A percentile compares a stretch with the other conserved stretches of the same genome.
Evolutionary conservation across 768 basidiomycete genomes (phyloP).

Genomic region (Russula sp.): DNA sequence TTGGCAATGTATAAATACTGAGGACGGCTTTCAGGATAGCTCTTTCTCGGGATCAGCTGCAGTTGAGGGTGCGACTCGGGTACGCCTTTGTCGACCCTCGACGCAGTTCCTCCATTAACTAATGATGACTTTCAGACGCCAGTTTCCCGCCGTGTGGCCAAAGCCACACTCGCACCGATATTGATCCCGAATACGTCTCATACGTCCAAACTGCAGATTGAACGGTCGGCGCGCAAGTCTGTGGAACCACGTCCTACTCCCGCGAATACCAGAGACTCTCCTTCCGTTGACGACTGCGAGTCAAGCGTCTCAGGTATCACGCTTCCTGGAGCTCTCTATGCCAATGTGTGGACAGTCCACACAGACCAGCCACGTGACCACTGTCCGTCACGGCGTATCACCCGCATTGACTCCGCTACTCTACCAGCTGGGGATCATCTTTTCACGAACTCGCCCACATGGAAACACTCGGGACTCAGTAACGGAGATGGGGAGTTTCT

Average conservation of each 20-base stretch:
- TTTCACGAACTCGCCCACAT: not conserved
- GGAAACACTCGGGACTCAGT: not conserved
- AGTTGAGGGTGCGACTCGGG: not conserved
- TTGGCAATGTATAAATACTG: not conserved
- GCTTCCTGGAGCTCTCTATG: constrained; percentile 14
- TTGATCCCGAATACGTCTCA: constrained; percentile 9
- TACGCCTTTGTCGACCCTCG: not conserved
- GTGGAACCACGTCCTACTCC: not conserved
- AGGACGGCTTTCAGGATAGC: constrained; percentile 1
- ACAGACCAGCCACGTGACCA: constrained; percentile 7
- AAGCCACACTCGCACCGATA: constrained; percentile 13
- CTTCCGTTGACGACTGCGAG: constrained; percentile 7
- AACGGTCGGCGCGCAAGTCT: constrained; percentile 5
- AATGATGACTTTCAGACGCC: not conserved
- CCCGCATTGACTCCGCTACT: constrained; percentile 20
- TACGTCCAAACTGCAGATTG: constrained; percentile 5
- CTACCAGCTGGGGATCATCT: constrained; percentile 8
- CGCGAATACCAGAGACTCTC: constrained; percentile 2
- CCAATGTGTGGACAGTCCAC: constrained; percentile 4
- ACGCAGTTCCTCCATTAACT: not conserved
- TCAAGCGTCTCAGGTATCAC: constrained; percentile 17
- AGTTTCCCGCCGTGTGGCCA: constrained; percentile 1
- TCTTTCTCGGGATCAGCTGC: not conserved
- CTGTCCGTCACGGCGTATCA: constrained; percentile 10
- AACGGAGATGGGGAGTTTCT: not conserved